Evolutionary conservation across 169 alveolate species (phyloP).

Genomic region (Plasmodium gaboni): DNA sequence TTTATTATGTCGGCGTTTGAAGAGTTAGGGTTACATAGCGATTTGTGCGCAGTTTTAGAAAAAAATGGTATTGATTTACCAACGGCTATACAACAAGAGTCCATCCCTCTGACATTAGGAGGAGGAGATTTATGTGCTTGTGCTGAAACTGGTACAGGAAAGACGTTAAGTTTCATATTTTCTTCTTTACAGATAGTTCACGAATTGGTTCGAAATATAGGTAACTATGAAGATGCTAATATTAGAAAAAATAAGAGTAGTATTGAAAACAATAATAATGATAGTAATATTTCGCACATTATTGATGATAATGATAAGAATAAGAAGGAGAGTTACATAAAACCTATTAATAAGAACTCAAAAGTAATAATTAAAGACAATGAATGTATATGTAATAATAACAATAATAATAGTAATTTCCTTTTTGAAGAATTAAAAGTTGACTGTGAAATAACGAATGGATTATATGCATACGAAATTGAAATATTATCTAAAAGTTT

Average conservation of each 20-base stretch:
- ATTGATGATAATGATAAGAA: not conserved
- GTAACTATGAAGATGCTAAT: slow-evolving; percentile 20
- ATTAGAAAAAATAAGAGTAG: not conserved
- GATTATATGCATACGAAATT: slow-evolving; percentile 61
- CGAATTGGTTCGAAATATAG: slow-evolving; percentile 62
- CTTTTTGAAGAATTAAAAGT: slow-evolving; percentile 48
- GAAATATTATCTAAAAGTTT: slow-evolving; percentile 36
- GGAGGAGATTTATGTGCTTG: slow-evolving; percentile 76
- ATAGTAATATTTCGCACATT: not conserved
- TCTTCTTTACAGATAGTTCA: slow-evolving; percentile 73
- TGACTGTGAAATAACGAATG: slow-evolving; percentile 57
- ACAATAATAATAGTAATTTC: not conserved
- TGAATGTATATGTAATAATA: slow-evolving; percentile 41
- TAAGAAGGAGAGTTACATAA: not conserved
- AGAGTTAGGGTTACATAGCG: slow-evolving; percentile 51
- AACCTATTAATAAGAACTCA: slow-evolving; percentile 18
- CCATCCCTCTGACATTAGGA: slow-evolving; percentile 86
- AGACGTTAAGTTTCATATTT: slow-evolving; percentile 59
- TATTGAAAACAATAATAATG: not conserved
- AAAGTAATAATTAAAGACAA: slow-evolving; percentile 9
- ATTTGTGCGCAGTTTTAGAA: slow-evolving; percentile 61
- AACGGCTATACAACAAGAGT: slow-evolving; percentile 88
- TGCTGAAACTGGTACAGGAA: slow-evolving; percentile 77
- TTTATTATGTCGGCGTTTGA: slow-evolving; percentile 69
- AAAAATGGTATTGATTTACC: slow-evolving; percentile 79